Base-by-base conservation (phyloP, 2,329 filamentous ascomycete genomes). In the Penicillium brevicompactum region DNA sequence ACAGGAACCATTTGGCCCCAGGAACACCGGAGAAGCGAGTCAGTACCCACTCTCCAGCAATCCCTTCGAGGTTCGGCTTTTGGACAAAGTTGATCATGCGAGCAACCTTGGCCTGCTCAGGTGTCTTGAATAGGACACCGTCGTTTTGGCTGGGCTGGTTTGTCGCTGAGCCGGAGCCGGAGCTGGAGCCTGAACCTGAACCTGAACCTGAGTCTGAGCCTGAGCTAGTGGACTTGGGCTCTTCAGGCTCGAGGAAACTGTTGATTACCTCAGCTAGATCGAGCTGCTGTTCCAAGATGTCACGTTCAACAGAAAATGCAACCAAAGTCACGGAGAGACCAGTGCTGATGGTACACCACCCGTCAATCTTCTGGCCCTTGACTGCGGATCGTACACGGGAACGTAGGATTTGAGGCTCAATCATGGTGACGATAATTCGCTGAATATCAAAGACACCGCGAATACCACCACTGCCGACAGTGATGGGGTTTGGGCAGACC, bases 21-120 rank as follows among this genome's bases (percentile, higher is more conserved):
- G 50, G 45, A 13, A 46, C 45, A 18, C 56, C 57, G 1, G 59
- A 60, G 45, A 62, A 59, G 5, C 59, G 49, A 3, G 51, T 52
- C 5, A 62, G 48, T 2, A 60, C 59, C 59, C 59, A 62, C 56
- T 62, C 59, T 13, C 59, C 59, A 10, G 59, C 59, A 34, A 62
- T 56, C 3, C 49, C 46, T 13, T 58, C 31, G 1, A 60, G 57
- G 16, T 60, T 44, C 4, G 53, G 18, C 21, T 58, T 56, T n/a
- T 57, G 50, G 11, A 62, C 57, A 10, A 62, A 62, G 14, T 52
- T 42, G 13, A 60, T 52, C 59, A 62, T 62, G n/a, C 59, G 59
- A 13, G 44, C 51, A 16, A 51, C 52, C 32, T 44, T 57, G 21
- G 22, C 43, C 24, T 60, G 48, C 21, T 54, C 53, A 2, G 31